Base-by-base conservation (phyloP, 1,139 yeast species). In the Kodamaea derodonti region DNA sequence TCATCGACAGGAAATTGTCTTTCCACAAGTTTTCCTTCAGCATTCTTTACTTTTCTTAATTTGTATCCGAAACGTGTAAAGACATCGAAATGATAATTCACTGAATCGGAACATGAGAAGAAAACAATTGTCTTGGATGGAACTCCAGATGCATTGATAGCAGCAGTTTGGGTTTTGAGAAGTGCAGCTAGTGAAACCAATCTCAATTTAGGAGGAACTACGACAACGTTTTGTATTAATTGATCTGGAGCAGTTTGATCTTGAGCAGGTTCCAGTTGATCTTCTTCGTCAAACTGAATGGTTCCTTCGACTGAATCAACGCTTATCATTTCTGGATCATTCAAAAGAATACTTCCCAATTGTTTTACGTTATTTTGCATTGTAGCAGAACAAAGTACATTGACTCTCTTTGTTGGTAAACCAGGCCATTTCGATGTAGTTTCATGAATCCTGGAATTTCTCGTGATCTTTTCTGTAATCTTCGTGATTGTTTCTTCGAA, bases 91-190 rank as follows among this genome's bases (percentile, higher is more conserved):
- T 92, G 97, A 63, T 84, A 92, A 47, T 92, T 88, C 15, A 94
- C 97, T 11, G 96, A 84, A 53, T 92, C 97, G 0, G 97, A 80
- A 62, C 98, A 92, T 7, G 96, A 84, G 46, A 88, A 75, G 57
- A 92, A 92, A 1, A 94, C 90, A 54, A 92, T 82, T 1, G 92
- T 78, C 49, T 87, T 75, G 43, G 58, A 20, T 33, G 45, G 30
- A 4, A 49, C 47, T 2, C 59, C 54, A 4, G 60, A 51, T 10
- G 49, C 55, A 5, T 44, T 30, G 12, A 49, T 45, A 2, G 47
- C 44, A 12, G 47, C 48, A 2, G 76, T 66, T 9, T 79, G 58
- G 20, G 70, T 65, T 50, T 74, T 75, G 40, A 92, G 63, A 5
- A 71, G 55, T 1, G 85, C 88, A 14, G 85, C 80, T 28, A 92